Conservation (phyloP, 495 filamentous ascomycete species). For the Tuber calosporum region DNA sequence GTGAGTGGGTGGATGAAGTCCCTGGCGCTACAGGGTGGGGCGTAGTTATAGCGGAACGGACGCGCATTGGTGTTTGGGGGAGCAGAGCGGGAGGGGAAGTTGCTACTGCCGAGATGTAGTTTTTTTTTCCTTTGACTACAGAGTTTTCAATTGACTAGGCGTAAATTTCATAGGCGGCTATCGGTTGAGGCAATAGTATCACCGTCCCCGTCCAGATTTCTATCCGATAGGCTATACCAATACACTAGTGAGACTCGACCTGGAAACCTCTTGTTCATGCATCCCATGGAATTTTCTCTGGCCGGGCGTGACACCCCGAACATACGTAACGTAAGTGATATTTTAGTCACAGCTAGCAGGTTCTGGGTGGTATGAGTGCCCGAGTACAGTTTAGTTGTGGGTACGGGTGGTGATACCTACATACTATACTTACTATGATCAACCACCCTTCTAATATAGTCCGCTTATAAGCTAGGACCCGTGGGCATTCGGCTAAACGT, state of each 20-base stretch:
- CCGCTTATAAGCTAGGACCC: neutral
- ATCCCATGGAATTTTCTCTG: neutral
- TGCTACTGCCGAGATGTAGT: slow-evolving; percentile 34
- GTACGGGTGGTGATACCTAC: neutral
- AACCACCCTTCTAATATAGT: neutral
- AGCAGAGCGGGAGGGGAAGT: slow-evolving; percentile 29
- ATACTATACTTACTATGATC: neutral
- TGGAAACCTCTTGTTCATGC: neutral
- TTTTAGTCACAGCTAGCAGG: neutral
- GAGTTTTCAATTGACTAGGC: neutral
- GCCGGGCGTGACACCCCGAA: neutral
- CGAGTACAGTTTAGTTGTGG: neutral
- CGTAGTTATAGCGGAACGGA: slow-evolving; percentile 25
- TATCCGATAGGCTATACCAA: neutral
- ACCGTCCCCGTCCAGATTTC: neutral
- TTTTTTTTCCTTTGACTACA: neutral
- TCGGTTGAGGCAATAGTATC: neutral
- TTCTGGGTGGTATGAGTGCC: neutral
- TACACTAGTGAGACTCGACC: neutral
- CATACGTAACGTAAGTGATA: neutral
- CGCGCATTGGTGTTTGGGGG: slow-evolving; percentile 32
- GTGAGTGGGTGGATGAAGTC: slow-evolving; percentile 9
- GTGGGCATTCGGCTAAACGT: too few species aligned
- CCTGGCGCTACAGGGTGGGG: slow-evolving; percentile 30
- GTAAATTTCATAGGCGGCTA: neutral